Percentiles rank a stretch among this genome's conserved stretches.
Evolutionary conservation across 257 asterid species (phyloP).

Genomic region (Cordia subcordata): DNA sequence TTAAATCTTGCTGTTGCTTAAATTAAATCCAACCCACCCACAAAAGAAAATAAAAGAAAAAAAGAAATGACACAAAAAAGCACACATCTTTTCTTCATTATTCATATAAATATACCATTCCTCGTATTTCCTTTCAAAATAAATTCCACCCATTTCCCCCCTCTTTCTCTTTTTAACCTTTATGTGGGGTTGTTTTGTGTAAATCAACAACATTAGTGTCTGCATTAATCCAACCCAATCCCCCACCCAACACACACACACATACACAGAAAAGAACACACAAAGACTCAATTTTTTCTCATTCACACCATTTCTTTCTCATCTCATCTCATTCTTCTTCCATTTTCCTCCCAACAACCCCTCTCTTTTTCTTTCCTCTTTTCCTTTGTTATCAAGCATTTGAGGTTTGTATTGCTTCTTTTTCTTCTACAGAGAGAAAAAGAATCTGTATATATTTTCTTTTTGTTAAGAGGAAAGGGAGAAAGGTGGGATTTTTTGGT

Average conservation of each 20-base stretch:
- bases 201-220: slow-evolving; percentile 27
- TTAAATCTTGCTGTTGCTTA: neutral
- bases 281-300: slow-evolving; percentile 2
- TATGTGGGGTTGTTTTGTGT: neutral
- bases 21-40: neutral
- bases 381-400: slow-evolving; percentile 9
- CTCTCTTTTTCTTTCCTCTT: slow-evolving; percentile 15
- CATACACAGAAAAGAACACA: too few species aligned
- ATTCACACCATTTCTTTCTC: slow-evolving; percentile 34
- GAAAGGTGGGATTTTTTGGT: slow-evolving; percentile 10
- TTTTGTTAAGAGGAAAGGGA: neutral
- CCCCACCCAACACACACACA: slow-evolving; percentile 19
- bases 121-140: neutral
- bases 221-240: slow-evolving; percentile 42
- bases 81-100: neutral
- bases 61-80: neutral
- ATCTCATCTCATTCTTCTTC: slow-evolving; percentile 15
- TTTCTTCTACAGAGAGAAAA: slow-evolving; percentile 7
- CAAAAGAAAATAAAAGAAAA: too few species aligned
- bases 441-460: slow-evolving; percentile 6
- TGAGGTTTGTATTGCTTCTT: slow-evolving; percentile 7
- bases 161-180: neutral
- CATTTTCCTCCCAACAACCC: slow-evolving; percentile 15
- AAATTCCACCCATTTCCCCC: neutral
- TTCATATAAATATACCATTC: neutral